These are phyloP conservation scores for Chaetomium fimeti DNA, from an alignment of 495 filamentous ascomycete species.

Conservation along the genomic window DNA sequence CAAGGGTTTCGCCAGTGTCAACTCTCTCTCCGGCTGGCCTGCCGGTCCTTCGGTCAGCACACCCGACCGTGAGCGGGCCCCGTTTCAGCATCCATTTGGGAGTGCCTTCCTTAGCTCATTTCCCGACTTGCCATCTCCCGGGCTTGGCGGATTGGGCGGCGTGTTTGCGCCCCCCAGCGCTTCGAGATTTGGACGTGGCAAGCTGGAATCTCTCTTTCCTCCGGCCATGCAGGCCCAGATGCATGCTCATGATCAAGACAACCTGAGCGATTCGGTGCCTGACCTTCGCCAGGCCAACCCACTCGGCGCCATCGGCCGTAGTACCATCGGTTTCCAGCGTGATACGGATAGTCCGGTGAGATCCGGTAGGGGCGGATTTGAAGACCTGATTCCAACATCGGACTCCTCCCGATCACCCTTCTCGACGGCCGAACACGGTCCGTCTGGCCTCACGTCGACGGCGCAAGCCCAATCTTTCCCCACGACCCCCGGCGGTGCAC, in stretches of 20 bases:
- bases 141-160: slow-evolving; percentile 57
- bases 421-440: slow-evolving; percentile 36
- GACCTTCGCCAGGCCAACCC: slow-evolving; percentile 52
- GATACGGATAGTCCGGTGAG: slow-evolving; percentile 66
- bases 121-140: slow-evolving; percentile 74
- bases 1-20: slow-evolving; percentile 66
- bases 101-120: slow-evolving; percentile 67
- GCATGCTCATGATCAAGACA: slow-evolving; percentile 61
- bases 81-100: slow-evolving; percentile 62
- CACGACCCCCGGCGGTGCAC: slow-evolving; percentile 35
- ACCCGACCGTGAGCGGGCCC: slow-evolving; percentile 71
- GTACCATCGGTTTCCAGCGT: slow-evolving; percentile 48
- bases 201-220: slow-evolving; percentile 84
- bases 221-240: slow-evolving; percentile 85
- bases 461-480: slow-evolving; percentile 37
- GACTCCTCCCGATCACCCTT: slow-evolving; percentile 41
- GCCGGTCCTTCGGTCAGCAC: slow-evolving; percentile 63
- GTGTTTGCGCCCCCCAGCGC: slow-evolving; percentile 47
- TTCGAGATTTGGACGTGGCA: slow-evolving; percentile 63
- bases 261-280: slow-evolving; percentile 49
- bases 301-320: slow-evolving; percentile 56
- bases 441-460: slow-evolving; percentile 35
- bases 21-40: slow-evolving; percentile 68
- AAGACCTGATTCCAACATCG: slow-evolving; percentile 47
- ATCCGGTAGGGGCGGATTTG: slow-evolving; percentile 55